These are phyloP conservation scores for Colletotrichum sojae DNA, from an alignment of 2,329 filamentous ascomycete genomes.

Conservation along the genomic window DNA sequence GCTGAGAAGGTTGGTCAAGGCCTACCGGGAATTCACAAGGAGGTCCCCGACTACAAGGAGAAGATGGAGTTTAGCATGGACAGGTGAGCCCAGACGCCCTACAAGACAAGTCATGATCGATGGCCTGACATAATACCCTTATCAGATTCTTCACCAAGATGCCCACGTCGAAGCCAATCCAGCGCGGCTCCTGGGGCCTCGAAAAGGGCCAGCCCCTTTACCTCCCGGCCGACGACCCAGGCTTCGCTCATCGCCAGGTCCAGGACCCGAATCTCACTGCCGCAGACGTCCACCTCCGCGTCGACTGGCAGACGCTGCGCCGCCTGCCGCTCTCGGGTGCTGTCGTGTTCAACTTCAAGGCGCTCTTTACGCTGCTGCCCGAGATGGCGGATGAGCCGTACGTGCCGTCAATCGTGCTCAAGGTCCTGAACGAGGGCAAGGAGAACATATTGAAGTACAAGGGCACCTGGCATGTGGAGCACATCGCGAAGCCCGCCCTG, in stretches of 20 bases:
- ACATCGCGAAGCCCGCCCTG: constrained; percentile 77
- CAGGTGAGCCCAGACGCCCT: constrained; percentile 63
- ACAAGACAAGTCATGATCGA: not conserved
- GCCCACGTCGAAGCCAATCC: constrained; percentile 81
- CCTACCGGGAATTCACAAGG: constrained; percentile 79
- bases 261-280: constrained; percentile 71
- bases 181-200: constrained; percentile 87
- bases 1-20: constrained; percentile 79
- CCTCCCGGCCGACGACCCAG: constrained; percentile 77
- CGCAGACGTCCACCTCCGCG: constrained; percentile 77
- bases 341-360: constrained; percentile 91
- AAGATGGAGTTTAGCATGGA: constrained; percentile 94
- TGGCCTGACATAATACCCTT: not conserved
- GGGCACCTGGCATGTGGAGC: constrained; percentile 84
- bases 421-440: constrained; percentile 79
- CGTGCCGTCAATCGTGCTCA: constrained; percentile 77
- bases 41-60: constrained; percentile 86
- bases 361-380: constrained; percentile 81
- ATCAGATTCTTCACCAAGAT: constrained; percentile 85
- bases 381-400: constrained; percentile 81
- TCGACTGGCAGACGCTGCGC: constrained; percentile 91
- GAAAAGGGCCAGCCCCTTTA: constrained; percentile 83
- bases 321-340: constrained; percentile 82
- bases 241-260: constrained; percentile 70
- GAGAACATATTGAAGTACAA: constrained; percentile 83